Base-by-base conservation (phyloP, 192 early-diverging fungal genomes). In the Rhizoclosmatium sp. region DNA sequence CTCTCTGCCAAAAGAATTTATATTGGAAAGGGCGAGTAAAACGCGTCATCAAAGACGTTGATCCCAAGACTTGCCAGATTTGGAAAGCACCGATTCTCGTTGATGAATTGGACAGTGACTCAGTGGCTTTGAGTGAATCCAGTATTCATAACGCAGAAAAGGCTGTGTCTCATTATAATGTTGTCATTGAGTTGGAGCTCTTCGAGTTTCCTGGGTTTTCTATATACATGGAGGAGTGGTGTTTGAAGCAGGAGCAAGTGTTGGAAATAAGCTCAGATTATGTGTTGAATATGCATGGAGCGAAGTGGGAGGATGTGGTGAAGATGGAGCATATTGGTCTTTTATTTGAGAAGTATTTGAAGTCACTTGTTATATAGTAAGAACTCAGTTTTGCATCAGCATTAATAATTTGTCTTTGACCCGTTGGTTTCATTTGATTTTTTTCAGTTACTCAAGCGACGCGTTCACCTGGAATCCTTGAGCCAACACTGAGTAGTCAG, bases 61-160 rank as follows among this genome's bases (percentile, higher is more conserved):
- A 69, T 21, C 14, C 44, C 19, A 21, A 16, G 12, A 44, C 45
- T 44, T 47, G 46, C 23, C 12, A 47, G 23, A 23, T 69, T 46
- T 69, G 67, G 67, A 44, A 69, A 47, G 67, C 21, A 7, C 67
- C 67, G 9, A 69, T 69, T 69, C 31, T 69, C 4, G 2, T 69
- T 42, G 67, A 69, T 47, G 67, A 69, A 42, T 47, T 69, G 44
- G 67, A 44, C 16, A 16, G 19, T 16, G 46, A 69, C n/a, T 12
- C 46, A 47, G 2, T 69, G 9, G 67, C 42, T 12, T 69, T 69
- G 67, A 69, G 67, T 14, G 40, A 69, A 44, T 40, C 51, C 31
- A 31, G 31, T 31, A 0, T 31, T 31, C 31, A 31, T 31, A 31
- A 31, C 31, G 31, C 31, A 31, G 31, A 31, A 31, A 31, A 31